These are phyloP conservation scores for Cyberlindnera xishuangbannaensis DNA, from an alignment of 805 yeast genomes.

Conservation along the genomic window DNA sequence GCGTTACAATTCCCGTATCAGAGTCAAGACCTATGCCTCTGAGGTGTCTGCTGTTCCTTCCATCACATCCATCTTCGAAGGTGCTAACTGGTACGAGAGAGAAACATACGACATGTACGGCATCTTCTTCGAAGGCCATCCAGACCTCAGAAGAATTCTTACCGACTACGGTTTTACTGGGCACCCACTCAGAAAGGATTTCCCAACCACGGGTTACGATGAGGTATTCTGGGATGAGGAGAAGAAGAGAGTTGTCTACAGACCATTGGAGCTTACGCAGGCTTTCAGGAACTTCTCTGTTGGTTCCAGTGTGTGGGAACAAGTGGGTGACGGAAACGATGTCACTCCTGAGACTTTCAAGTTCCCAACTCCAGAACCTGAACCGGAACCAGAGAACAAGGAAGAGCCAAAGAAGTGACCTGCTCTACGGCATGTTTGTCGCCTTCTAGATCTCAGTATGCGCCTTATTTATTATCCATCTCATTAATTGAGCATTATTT, in stretches of 20 bases:
- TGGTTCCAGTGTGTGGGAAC: slow-evolving; percentile 89
- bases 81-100: slow-evolving; percentile 88
- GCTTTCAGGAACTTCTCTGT: slow-evolving; percentile 89
- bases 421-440: too few species aligned
- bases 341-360: slow-evolving; percentile 75
- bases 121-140: slow-evolving; percentile 82
- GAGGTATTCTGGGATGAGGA: slow-evolving; percentile 89
- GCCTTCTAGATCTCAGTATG: too few species aligned
- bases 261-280: slow-evolving; percentile 85
- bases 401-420: slow-evolving; percentile 21
- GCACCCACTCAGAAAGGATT: slow-evolving; percentile 85
- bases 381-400: slow-evolving; percentile 45
- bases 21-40: slow-evolving; percentile 84
- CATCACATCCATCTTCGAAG: slow-evolving; percentile 62
- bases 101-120: slow-evolving; percentile 88
- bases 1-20: slow-evolving; percentile 78
- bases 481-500: too few species aligned
- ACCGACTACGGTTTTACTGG: slow-evolving; percentile 93
- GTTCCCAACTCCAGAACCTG: slow-evolving; percentile 79
- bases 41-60: slow-evolving; percentile 82
- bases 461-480: too few species aligned
- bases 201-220: slow-evolving; percentile 89
- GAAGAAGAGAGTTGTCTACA: slow-evolving; percentile 83
- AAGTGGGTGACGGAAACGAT: slow-evolving; percentile 82
- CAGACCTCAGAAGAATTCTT: slow-evolving; percentile 83